Evolutionary conservation across 2,329 filamentous ascomycete genomes (phyloP).

Genomic region (Macrophomina pseudophaseolina): DNA sequence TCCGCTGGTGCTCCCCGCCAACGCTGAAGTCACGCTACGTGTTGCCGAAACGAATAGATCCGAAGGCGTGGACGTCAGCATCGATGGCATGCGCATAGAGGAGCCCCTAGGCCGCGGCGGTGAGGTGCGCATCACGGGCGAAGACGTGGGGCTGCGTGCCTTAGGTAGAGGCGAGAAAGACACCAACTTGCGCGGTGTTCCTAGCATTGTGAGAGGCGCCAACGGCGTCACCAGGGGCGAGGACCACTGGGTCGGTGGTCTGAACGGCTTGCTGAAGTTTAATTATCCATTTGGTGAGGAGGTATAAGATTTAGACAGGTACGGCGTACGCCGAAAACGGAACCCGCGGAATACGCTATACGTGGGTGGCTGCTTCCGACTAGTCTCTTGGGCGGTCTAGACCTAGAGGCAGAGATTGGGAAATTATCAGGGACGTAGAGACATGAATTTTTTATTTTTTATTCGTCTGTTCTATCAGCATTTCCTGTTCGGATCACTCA

Average conservation of each 20-base stretch:
- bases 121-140: slow-evolving; percentile 88
- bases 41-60: slow-evolving; percentile 68
- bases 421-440: too few relatives aligned
- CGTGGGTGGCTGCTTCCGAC: too few relatives aligned
- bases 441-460: too few relatives aligned
- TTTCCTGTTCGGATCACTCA: too few relatives aligned
- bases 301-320: neutral
- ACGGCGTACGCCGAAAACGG: neutral
- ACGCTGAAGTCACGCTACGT: slow-evolving; percentile 80
- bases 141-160: slow-evolving; percentile 67
- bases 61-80: slow-evolving; percentile 56
- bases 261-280: slow-evolving; percentile 94
- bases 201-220: slow-evolving; percentile 78
- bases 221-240: slow-evolving; percentile 59
- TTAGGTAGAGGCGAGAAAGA: slow-evolving; percentile 50
- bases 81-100: slow-evolving; percentile 54
- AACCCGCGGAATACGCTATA: too few relatives aligned
- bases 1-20: slow-evolving; percentile 84
- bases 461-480: too few relatives aligned
- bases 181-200: slow-evolving; percentile 78
- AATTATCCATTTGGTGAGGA: slow-evolving; percentile 90
- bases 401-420: too few relatives aligned
- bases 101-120: slow-evolving; percentile 49
- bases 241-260: slow-evolving; percentile 93
- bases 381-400: too few relatives aligned